Base-by-base conservation (phyloP, 1,284 basidiomycete species). In the Fomitopsis schrenkii region DNA sequence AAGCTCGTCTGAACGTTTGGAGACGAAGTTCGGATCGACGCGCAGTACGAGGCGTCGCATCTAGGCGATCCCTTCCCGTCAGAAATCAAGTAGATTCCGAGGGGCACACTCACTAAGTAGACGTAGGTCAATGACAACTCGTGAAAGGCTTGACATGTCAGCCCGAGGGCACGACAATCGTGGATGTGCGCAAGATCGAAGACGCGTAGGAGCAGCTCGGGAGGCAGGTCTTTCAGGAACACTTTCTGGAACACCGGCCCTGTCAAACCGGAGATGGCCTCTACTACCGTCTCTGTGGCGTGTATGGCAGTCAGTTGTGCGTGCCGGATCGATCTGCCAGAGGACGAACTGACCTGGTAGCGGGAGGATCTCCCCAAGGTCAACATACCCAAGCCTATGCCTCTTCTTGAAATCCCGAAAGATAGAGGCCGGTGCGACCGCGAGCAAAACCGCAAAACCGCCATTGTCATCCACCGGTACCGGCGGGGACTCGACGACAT, bases 201-300 rank as follows among this genome's bases (percentile, higher is more conserved):
- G 15, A 63, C 60, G 12, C 53, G 17, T 19, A 63, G 61, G 22
- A 63, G 52, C n/a, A 66, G 22, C 36, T 66, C 63, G 7, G 59
- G 53, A 38, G 63, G 65, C 2, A 66, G 57, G 36, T 64, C 48
- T 17, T 30, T n/a, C 9, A 63, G 50, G 28, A 36, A 55, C 4
- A 56, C 33, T 26, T 30, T 35, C 46, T 66, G 63, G 38, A 66
- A 56, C 6, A 35, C 30, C 5, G 63, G 59, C 1, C 35, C 12
- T 4, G 60, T 55, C 9, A 36, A 14, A 6, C 19, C 19, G n/a
- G 15, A 45, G 30, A 28, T 41, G 40, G 12, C 5, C 15, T 5
- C 28, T 28, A 7, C 30, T 40, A 28, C 45, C 40, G 14, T 56
- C 52, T 58, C 38, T 40, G 46, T 5, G 35, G 35, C 35, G 7